These are phyloP conservation scores for Lepidium aucheri DNA, from an alignment of 345 rosid genomes.

Conservation along the genomic window DNA sequence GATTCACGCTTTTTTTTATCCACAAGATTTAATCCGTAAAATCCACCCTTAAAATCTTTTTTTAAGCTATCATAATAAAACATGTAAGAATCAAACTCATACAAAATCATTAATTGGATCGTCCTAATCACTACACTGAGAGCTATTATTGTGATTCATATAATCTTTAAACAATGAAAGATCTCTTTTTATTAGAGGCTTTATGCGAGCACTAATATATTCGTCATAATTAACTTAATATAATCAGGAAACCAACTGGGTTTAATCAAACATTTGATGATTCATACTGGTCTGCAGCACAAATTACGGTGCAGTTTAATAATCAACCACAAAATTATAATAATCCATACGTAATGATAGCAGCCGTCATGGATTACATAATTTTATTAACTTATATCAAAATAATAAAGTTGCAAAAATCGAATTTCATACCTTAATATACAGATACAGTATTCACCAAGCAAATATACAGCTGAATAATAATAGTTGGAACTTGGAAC, in stretches of 20 bases:
- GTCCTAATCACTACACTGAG: too few relatives aligned
- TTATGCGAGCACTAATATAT: conserved; percentile 24
- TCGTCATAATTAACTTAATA: conserved; percentile 10
- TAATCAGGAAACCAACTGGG: neutral
- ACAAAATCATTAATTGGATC: too few relatives aligned
- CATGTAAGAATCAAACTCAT: too few relatives aligned
- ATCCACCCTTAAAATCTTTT: too few relatives aligned
- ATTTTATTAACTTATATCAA: neutral
- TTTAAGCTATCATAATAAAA: too few relatives aligned
- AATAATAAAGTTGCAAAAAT: neutral
- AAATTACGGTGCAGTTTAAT: neutral
- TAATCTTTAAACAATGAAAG: neutral
- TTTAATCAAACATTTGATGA: conserved; percentile 19
- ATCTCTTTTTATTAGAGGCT: conserved; percentile 11
- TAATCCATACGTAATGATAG: conserved; percentile 8
- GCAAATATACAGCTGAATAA: neutral
- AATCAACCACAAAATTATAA: neutral
- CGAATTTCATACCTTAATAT: neutral
- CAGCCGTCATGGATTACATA: neutral
- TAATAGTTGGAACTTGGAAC: neutral
- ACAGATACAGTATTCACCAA: neutral
- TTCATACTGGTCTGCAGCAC: conserved; percentile 6
- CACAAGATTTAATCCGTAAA: too few relatives aligned
- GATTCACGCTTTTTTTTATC: too few relatives aligned
- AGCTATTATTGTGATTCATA: too few relatives aligned